Evolutionary conservation across 2,329 filamentous ascomycete genomes (phyloP).

Genomic region (Gaeumannomyces sp.): DNA sequence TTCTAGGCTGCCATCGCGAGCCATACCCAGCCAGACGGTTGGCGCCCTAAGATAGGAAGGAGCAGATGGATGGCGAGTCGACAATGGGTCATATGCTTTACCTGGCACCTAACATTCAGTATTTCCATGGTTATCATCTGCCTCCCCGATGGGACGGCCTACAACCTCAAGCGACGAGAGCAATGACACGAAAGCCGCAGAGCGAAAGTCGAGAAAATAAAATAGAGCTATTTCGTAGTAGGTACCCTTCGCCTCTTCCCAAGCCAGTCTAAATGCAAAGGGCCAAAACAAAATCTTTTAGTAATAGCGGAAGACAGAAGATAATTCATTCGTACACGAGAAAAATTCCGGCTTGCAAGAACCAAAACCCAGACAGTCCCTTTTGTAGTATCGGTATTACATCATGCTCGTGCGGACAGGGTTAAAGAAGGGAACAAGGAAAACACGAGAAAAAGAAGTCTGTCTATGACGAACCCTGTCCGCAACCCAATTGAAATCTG

Average conservation of each 20-base stretch:
- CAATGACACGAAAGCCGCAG: neutral
- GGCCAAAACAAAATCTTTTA: neutral
- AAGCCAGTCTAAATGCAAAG: neutral
- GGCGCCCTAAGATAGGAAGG: neutral
- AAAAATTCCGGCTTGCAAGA: neutral
- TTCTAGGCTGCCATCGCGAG: too few species aligned
- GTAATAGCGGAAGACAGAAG: neutral
- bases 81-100: too few species aligned
- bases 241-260: neutral
- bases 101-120: too few species aligned
- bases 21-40: too few species aligned
- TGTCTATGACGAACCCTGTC: conserved; percentile 18
- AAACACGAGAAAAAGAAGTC: conserved; percentile 21
- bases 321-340: neutral
- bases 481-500: neutral
- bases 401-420: conserved; percentile 17
- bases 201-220: neutral
- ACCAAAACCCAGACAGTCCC: conserved; percentile 9
- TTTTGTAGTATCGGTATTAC: conserved; percentile 19
- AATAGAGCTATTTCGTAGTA: neutral
- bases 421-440: conserved; percentile 15
- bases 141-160: too few species aligned
- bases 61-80: neutral
- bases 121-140: too few species aligned
- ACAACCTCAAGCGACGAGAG: too few species aligned